These are phyloP conservation scores for Pichia gijzeniarum DNA, from an alignment of 805 yeast species.

Conservation along the genomic window DNA sequence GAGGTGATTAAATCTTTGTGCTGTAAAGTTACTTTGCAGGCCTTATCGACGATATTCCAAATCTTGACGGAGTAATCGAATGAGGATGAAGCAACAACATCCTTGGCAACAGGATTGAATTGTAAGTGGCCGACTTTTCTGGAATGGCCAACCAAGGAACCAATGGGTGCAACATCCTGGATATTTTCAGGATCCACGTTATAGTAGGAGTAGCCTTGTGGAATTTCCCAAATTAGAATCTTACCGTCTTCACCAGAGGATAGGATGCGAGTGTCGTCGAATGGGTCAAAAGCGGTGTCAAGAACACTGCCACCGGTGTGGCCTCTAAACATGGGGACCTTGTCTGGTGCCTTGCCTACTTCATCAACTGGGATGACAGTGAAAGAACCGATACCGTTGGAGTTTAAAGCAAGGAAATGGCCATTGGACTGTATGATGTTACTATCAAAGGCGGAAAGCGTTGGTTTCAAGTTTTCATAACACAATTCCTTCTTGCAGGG, in stretches of 20 bases:
- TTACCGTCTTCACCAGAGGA: slow-evolving; percentile 79
- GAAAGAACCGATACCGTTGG: slow-evolving; percentile 97
- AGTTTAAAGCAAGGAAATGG: slow-evolving; percentile 72
- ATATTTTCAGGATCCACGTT: slow-evolving; percentile 47
- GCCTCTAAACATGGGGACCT: slow-evolving; percentile 89
- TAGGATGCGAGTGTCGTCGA: slow-evolving; percentile 65
- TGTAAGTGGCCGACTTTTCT: slow-evolving; percentile 90
- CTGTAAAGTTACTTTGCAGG: slow-evolving; percentile 62
- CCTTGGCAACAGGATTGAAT: slow-evolving; percentile 83
- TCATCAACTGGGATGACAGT: slow-evolving; percentile 85
- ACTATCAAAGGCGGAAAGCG: slow-evolving; percentile 95
- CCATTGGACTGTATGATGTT: slow-evolving; percentile 85
- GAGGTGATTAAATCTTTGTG: slow-evolving; percentile 93
- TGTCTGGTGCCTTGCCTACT: slow-evolving; percentile 89
- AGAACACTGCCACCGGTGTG: slow-evolving; percentile 93
- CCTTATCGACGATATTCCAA: slow-evolving; percentile 80
- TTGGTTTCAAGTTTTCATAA: slow-evolving; percentile 68
- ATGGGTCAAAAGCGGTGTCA: slow-evolving; percentile 95
- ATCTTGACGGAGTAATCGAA: slow-evolving; percentile 86
- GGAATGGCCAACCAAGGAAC: slow-evolving; percentile 74
- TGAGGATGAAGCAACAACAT: slow-evolving; percentile 84
- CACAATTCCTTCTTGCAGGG: slow-evolving; percentile 64
- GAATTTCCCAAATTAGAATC: slow-evolving; percentile 83
- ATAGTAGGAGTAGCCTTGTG: slow-evolving; percentile 69
- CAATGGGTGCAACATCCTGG: slow-evolving; percentile 63